Evolutionary conservation across 345 rosid species (phyloP).

Genomic region (Rhodomyrtus tomentosa): DNA sequence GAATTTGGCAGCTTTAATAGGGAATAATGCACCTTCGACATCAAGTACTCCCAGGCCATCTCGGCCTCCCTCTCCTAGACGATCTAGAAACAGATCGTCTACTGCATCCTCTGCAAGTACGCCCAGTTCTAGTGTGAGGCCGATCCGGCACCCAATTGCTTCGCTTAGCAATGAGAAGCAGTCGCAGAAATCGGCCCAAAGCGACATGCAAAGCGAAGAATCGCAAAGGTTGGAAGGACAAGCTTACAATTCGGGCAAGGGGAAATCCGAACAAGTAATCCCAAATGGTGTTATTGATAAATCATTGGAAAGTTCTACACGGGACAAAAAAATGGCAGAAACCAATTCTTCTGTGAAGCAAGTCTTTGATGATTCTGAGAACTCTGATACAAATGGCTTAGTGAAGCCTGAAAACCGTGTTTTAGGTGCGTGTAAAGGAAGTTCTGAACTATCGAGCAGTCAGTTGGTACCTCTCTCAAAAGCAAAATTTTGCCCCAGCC

Average conservation of each 20-base stretch:
- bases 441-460: conserved; percentile 14
- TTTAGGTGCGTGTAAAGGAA: conserved; percentile 7
- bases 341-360: conserved; percentile 19
- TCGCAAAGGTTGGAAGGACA: conserved; percentile 15
- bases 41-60: conserved; percentile 14
- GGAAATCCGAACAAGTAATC: conserved; percentile 10
- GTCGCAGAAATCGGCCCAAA: conserved; percentile 1
- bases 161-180: conserved; percentile 19
- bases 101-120: conserved; percentile 4
- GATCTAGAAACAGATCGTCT: conserved; percentile 21
- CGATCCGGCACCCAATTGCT: conserved; percentile 10
- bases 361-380: conserved; percentile 19
- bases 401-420: conserved; percentile 22
- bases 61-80: conserved; percentile 30
- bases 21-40: conserved; percentile 12
- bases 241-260: conserved; percentile 12
- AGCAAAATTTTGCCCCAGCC: conserved; percentile 39
- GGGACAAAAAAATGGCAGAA: conserved; percentile 12
- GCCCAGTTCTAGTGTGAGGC: conserved; percentile 6
- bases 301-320: conserved; percentile 7
- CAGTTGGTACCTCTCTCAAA: conserved; percentile 20
- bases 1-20: conserved; percentile 17
- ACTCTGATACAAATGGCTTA: conserved; percentile 22
- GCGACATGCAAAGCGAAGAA: conserved; percentile 15
- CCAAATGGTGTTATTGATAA: conserved; percentile 3